Base-by-base conservation (phyloP, 2,329 filamentous ascomycete genomes). In the Cucurbitaria berberidis region DNA sequence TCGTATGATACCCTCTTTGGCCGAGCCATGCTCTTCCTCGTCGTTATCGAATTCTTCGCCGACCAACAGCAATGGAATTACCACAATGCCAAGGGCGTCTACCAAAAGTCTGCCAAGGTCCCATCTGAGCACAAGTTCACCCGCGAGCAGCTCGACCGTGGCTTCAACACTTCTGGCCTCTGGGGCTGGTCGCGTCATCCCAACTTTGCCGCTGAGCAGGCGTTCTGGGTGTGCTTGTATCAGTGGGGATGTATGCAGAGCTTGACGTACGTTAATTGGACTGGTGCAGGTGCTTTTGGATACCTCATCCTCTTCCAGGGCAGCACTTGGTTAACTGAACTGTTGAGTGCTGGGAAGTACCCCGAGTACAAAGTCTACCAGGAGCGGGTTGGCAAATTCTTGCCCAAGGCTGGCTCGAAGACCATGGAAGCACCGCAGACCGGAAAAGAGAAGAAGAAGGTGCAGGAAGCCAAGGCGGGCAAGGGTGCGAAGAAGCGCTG, bases 41-140 rank as follows among this genome's bases (percentile, higher is more conserved):
- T 89, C 18, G 73, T 87, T n/a, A 68, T 88, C 46, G 84, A 96
- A 67, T 91, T 84, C 76, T 84, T 96, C 68, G 90, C 91, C 68
- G 95, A 99, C 73, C 88, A 93, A 59, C 91, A 97, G 73, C 93
- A 97, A 76, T 99, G 93, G 93, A 81, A 85, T 59, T 99, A 87
- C 78, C 93, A 99, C 73, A 77, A 78, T 15, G 93, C 92, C 43
- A 98, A 97, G 78, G 78, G 84, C 40, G 74, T 84, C 38, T 98
- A 96, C 75, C 84, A 85, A 57, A 81, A 85, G 57, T 88, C 87
- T 1, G 90, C 86, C 43, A 89, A 89, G 70, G 81, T 93, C 3
- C 86, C 90, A 0, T 74, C 77, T 5, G 74, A 76, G 19, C 91
- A 83, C 74, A 75, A 75, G 24, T 92, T 83, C 74, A 82, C 81